These are phyloP conservation scores for Cadophora gregata DNA, from an alignment of 2,329 filamentous ascomycete genomes.

Conservation along the genomic window DNA sequence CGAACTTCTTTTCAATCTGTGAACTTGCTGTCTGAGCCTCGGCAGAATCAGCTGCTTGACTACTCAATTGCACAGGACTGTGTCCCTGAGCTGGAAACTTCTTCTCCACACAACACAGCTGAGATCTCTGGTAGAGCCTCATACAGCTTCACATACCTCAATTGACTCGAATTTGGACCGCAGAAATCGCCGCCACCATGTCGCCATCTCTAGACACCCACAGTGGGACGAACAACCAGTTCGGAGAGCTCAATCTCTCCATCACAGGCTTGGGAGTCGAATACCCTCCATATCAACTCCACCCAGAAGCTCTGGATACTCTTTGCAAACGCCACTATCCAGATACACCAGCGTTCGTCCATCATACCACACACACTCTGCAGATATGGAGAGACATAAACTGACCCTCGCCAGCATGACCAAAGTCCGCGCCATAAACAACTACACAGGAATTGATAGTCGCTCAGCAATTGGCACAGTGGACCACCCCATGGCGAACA, in stretches of 20 bases:
- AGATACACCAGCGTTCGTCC: slow-evolving; percentile 61
- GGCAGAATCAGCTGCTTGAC: slow-evolving; percentile 14
- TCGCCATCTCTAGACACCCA: slow-evolving; percentile 21
- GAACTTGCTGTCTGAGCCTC: slow-evolving; percentile 18
- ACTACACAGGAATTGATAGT: slow-evolving; percentile 67
- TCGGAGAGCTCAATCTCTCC: slow-evolving; percentile 61
- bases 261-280: slow-evolving; percentile 64
- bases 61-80: slow-evolving; percentile 6
- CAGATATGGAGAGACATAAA: not conserved
- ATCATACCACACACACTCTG: not conserved
- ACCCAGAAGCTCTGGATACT: slow-evolving; percentile 56
- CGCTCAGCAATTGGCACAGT: slow-evolving; percentile 66
- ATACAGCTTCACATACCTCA: slow-evolving; percentile 4
- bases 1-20: slow-evolving; percentile 16
- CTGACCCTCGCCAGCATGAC: slow-evolving; percentile 55
- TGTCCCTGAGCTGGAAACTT: not conserved
- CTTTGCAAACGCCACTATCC: slow-evolving; percentile 64
- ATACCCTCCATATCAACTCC: slow-evolving; percentile 63
- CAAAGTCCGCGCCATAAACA: slow-evolving; percentile 68
- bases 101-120: not conserved
- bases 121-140: slow-evolving; percentile 6
- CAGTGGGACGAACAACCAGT: slow-evolving; percentile 34
- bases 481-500: slow-evolving; percentile 66
- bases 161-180: not conserved
- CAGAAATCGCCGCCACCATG: slow-evolving; percentile 23